phyloP scores from a whole-genome alignment of 805 yeast genomes.

The Candida pseudoglaebosa region DNA sequence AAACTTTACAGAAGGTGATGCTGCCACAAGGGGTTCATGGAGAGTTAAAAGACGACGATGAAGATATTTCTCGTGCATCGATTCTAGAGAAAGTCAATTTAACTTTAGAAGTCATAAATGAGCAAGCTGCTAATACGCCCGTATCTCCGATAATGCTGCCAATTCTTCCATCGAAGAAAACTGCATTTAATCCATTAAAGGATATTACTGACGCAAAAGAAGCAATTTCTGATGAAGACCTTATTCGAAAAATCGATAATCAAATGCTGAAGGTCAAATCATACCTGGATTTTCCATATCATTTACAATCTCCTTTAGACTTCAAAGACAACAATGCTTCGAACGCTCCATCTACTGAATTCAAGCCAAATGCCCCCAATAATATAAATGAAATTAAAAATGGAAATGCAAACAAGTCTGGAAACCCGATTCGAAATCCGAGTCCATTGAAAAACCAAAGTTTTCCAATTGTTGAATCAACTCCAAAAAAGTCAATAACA shows the following conservation, averaged over 20 bases:
- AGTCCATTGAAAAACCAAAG: conserved; percentile 3
- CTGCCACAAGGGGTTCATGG: too few species aligned
- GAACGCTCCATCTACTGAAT: neutral
- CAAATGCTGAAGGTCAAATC: neutral
- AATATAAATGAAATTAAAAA: too few species aligned
- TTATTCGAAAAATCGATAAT: neutral
- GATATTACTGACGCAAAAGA: neutral
- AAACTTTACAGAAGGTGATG: too few species aligned
- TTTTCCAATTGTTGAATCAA: conserved; percentile 3
- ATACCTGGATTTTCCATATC: neutral
- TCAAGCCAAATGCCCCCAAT: neutral
- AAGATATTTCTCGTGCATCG: conserved; percentile 15
- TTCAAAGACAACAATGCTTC: too few species aligned
- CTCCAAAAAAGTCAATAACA: neutral
- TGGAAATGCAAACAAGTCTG: neutral
- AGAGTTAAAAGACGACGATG: too few species aligned
- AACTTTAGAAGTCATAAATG: conserved; percentile 16
- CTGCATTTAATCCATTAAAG: too few species aligned
- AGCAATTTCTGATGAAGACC: neutral
- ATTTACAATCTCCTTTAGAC: neutral
- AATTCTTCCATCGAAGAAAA: neutral
- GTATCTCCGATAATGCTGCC: neutral
- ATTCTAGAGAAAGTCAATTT: conserved; percentile 24
- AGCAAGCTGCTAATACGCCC: conserved; percentile 1
- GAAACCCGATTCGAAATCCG: neutral